phyloP scores from a whole-genome alignment of 1,139 yeast genomes.

The Geotrichum candidum region DNA sequence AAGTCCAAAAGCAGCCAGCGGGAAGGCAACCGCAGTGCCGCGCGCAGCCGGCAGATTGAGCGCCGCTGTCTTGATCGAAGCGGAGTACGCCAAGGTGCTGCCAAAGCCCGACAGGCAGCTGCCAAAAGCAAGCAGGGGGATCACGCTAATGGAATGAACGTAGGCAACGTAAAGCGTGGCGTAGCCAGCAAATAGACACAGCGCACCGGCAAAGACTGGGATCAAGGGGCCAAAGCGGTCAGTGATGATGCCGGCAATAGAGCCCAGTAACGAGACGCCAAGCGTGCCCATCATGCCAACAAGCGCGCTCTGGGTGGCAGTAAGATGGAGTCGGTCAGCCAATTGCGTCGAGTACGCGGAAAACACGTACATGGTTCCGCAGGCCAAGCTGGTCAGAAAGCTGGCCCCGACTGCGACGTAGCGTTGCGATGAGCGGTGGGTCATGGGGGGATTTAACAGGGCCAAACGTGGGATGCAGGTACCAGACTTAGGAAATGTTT shows the following conservation, averaged over 20 bases:
- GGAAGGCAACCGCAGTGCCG: constrained; percentile 36
- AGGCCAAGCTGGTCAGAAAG: constrained; percentile 33
- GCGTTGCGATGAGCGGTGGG: neutral
- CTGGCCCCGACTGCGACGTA: constrained; percentile 8
- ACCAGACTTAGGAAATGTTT: neutral
- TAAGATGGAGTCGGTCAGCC: constrained; percentile 45
- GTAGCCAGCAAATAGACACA: constrained; percentile 28
- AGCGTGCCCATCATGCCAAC: constrained; percentile 53
- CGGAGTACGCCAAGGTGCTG: constrained; percentile 31
- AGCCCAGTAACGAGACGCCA: constrained; percentile 54
- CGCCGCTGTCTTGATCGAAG: constrained; percentile 35
- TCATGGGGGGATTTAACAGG: neutral
- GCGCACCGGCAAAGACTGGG: constrained; percentile 37
- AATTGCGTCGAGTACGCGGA: constrained; percentile 58
- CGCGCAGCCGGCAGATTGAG: constrained; percentile 33
- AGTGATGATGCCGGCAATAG: constrained; percentile 52
- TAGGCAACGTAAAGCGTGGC: constrained; percentile 26
- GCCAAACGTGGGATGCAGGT: neutral
- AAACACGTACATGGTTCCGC: constrained; percentile 56
- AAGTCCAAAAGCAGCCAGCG: constrained; percentile 36
- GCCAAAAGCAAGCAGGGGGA: constrained; percentile 28
- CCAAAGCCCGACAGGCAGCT: constrained; percentile 32
- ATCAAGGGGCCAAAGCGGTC: constrained; percentile 47
- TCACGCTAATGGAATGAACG: constrained; percentile 20
- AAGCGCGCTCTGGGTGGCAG: constrained; percentile 50